phyloP scores from a whole-genome alignment of 2,329 filamentous ascomycete genomes.

The Fusarium hainanense region DNA sequence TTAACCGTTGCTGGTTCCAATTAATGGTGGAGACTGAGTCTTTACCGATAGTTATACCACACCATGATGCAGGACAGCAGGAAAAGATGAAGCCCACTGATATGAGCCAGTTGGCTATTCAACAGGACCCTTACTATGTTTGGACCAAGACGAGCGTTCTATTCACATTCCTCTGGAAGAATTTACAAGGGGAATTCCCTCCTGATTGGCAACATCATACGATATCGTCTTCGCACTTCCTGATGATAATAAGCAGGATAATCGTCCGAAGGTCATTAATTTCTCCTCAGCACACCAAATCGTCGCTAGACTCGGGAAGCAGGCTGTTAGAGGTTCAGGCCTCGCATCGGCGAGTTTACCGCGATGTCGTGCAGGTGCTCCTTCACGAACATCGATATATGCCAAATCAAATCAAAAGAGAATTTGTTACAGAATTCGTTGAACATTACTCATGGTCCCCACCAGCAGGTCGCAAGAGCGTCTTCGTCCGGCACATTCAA shows the following conservation, averaged over 20 bases:
- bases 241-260: not conserved
- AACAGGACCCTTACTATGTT: not conserved
- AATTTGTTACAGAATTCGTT: not conserved
- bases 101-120: not conserved
- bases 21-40: no score
- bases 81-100: not conserved
- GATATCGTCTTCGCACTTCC: not conserved
- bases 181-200: no score
- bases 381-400: not conserved
- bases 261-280: not conserved
- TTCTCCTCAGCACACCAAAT: no score
- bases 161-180: slow-evolving; percentile 1
- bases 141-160: not conserved
- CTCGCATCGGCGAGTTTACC: not conserved
- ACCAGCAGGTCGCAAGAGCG: not conserved
- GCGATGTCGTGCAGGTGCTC: not conserved
- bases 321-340: not conserved
- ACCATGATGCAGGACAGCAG: not conserved
- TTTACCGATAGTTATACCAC: not conserved
- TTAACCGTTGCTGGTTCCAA: not conserved
- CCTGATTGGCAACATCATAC: no score
- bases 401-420: not conserved
- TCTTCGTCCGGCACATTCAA: not conserved
- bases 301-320: no score
- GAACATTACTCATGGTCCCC: slow-evolving; percentile 3